These are phyloP conservation scores for Ceratobasidium sp. DNA, from an alignment of 1,284 basidiomycete species.

Conservation along the genomic window DNA sequence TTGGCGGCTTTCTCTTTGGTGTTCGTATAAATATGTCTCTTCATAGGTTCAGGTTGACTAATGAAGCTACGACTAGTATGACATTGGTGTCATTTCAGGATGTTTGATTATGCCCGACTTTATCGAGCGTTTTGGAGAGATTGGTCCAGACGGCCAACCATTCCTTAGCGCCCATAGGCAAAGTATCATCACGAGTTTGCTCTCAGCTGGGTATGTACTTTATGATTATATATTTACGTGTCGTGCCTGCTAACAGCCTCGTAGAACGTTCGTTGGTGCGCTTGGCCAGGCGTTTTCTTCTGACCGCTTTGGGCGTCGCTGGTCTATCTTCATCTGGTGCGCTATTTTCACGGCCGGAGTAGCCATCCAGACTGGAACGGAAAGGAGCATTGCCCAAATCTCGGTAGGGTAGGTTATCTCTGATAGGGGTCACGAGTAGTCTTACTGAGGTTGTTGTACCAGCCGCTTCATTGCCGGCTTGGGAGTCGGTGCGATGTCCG, in stretches of 20 bases:
- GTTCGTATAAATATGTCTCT: not conserved
- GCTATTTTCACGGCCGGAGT: conserved; percentile 78
- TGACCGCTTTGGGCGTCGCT: conserved; percentile 77
- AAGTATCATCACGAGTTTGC: conserved; percentile 81
- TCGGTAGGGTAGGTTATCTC: conserved; percentile 63
- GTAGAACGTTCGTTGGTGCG: conserved; percentile 65
- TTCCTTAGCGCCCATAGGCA: conserved; percentile 73
- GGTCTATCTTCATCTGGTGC: conserved; percentile 83
- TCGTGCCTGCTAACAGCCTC: conserved; percentile 8
- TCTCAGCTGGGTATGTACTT: conserved; percentile 75
- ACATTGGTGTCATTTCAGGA: conserved; percentile 81
- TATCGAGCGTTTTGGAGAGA: conserved; percentile 72
- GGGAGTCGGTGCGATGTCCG: conserved; percentile 83
- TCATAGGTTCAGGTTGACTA: not conserved
- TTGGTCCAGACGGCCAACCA: conserved; percentile 63
- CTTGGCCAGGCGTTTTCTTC: conserved; percentile 81
- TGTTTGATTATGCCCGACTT: conserved; percentile 86
- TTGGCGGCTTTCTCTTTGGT: conserved; percentile 56
- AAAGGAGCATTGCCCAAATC: conserved; percentile 72
- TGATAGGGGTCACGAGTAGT: no score
- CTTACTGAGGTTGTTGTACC: not conserved
- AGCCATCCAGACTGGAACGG: conserved; percentile 76
- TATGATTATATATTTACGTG: not conserved
- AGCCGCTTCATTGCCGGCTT: conserved; percentile 76
- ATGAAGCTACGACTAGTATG: conserved; percentile 76